Evolutionary conservation across 768 basidiomycete genomes (phyloP).

Genomic region (Collybiopsis confluens): DNA sequence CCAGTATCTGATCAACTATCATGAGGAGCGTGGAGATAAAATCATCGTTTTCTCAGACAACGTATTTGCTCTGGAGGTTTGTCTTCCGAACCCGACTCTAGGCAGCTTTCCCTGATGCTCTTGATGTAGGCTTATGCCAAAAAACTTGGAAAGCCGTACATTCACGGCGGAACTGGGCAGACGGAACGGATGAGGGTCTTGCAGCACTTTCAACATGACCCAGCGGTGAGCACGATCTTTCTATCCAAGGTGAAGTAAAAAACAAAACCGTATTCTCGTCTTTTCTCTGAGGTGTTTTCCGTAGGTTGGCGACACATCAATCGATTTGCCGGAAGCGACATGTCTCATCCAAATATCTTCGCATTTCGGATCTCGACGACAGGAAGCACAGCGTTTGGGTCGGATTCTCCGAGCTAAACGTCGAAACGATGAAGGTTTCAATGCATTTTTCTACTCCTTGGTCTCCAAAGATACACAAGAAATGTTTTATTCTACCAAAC

Average conservation of each 20-base stretch:
- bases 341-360: slow-evolving; percentile 99
- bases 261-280: neutral
- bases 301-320: slow-evolving; percentile 96
- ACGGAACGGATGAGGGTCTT: slow-evolving; percentile 94
- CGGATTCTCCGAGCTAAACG: slow-evolving; percentile 96
- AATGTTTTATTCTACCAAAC: slow-evolving; percentile 99
- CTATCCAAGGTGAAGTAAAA: slow-evolving; percentile 73
- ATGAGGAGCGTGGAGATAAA: slow-evolving; percentile 97
- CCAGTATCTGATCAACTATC: slow-evolving; percentile 97
- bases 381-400: slow-evolving; percentile 95
- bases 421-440: slow-evolving; percentile 98
- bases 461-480: slow-evolving; percentile 99
- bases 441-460: slow-evolving; percentile 98
- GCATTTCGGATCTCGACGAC: slow-evolving; percentile 96
- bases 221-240: slow-evolving; percentile 96
- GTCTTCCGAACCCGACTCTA: slow-evolving; percentile 14
- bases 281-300: neutral
- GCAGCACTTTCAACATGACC: slow-evolving; percentile 93
- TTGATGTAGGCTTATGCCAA: slow-evolving; percentile 80
- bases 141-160: slow-evolving; percentile 89
- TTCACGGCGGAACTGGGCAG: slow-evolving; percentile 94
- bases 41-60: slow-evolving; percentile 99
- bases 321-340: slow-evolving; percentile 97
- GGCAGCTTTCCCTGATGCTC: slow-evolving; percentile 7
- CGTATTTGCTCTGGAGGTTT: slow-evolving; percentile 91